These are phyloP conservation scores for Mucor velutinosus DNA, from an alignment of 371 early-diverging fungal species.

Conservation along the genomic window DNA sequence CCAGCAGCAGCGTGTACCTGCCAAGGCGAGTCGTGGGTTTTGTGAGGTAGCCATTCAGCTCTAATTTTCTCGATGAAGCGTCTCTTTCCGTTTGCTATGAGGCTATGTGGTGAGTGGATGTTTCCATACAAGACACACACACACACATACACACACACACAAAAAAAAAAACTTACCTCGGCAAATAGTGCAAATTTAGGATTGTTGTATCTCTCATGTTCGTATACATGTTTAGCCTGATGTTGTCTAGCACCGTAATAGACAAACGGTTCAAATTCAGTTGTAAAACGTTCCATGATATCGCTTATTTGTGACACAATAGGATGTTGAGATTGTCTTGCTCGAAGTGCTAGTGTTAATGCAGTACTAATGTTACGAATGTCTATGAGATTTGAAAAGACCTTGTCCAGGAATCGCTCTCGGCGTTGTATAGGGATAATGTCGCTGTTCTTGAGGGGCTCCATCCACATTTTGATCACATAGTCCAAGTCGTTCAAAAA, in stretches of 20 bases:
- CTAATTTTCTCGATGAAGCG: constrained; percentile 74
- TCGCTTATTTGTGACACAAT: constrained; percentile 88
- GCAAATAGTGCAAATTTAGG: constrained; percentile 40
- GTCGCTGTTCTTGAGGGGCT: constrained; percentile 68
- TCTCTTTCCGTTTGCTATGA: constrained; percentile 63
- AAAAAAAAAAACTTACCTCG: constrained; percentile 49
- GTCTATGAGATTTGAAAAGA: constrained; percentile 82
- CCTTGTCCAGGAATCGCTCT: constrained; percentile 71
- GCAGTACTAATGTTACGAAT: constrained; percentile 73
- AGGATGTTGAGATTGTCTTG: constrained; percentile 73
- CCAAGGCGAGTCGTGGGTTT: constrained; percentile 29
- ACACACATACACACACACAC: too few species aligned
- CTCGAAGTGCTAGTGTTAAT: constrained; percentile 67
- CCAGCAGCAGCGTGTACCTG: constrained; percentile 20
- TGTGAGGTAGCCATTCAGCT: constrained; percentile 72
- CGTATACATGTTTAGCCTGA: constrained; percentile 61
- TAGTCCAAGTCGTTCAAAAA: constrained; percentile 72
- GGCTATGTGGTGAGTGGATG: not conserved
- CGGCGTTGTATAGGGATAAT: constrained; percentile 66
- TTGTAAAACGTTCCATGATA: constrained; percentile 72
- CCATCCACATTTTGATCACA: constrained; percentile 64
- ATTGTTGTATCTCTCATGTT: constrained; percentile 37
- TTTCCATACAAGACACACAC: too few species aligned
- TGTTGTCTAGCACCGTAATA: constrained; percentile 88
- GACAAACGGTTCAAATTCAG: constrained; percentile 77